Base-by-base conservation (phyloP, 768 basidiomycete genomes). In the Calocera viscosa region DNA sequence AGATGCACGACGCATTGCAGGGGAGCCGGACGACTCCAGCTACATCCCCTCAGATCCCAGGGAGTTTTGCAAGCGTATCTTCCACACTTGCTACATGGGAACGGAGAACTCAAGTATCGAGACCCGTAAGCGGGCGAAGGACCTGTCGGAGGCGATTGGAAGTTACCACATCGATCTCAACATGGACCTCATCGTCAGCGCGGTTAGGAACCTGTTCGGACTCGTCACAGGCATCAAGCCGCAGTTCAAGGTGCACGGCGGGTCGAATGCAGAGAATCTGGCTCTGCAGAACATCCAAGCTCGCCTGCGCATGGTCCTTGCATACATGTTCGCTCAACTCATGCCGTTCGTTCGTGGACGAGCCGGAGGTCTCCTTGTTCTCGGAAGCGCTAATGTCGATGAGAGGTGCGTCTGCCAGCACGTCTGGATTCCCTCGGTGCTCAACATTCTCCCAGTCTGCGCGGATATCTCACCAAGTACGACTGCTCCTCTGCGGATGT, bases 281-380 rank as follows among this genome's bases (percentile, higher is more conserved):
- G 96, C 96, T 2, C 78, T 98, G 75, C 96, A 99, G 76, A 99
- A 99, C 73, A 98, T 99, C 41, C 95, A 97, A 87, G 96, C 96
- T 14, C 82, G 95, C 63, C 75, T 98, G 64, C 81, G 96, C 8
- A 99, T 99, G 96, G 89, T 99, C 1, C 76, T 98, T 19, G 83
- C 92, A 0, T 98, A 98, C 74, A 77, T 96, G 77, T 97, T 98
- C 71, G 94, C 95, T 8, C 95, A 97, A 72, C 84, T 98, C 2
- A 77, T 97, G 34, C 95, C 93, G 1, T 97, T 91, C 88, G 90
- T 88, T 0, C 80, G 94, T 68, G 92, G 94, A 0, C 84, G 84
- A 72, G 76, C 77, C 41, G 96, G 96, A 0, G 91, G 92, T 5
- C 76, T 99, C 38, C 84, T 98, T 28, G 96, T 98, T 0, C 82